phyloP scores from a whole-genome alignment of 2,329 filamentous ascomycete species.

The Cylindrodendrum hubeiense region DNA sequence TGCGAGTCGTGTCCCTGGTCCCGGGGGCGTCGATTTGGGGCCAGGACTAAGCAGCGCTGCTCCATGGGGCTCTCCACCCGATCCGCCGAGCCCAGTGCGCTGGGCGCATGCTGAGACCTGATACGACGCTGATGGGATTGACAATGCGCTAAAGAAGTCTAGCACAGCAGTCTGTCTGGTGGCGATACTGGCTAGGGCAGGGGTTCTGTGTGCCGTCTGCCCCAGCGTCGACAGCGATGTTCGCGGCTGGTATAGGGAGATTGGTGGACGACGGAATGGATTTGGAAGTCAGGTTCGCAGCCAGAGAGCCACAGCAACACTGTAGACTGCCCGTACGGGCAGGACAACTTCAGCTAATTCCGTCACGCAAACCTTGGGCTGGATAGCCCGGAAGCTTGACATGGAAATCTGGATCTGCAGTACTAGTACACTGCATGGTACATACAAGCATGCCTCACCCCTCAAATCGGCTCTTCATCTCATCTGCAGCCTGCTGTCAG shows the following conservation, averaged over 20 bases:
- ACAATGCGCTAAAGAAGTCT: constrained; percentile 13
- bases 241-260: not conserved
- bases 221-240: not conserved
- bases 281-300: not conserved
- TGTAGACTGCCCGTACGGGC: not conserved
- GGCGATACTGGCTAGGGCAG: not conserved
- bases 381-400: not conserved
- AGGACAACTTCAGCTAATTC: not conserved
- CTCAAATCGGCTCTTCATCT: constrained; percentile 13
- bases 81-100: constrained; percentile 10
- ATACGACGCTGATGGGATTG: constrained; percentile 20
- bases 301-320: not conserved
- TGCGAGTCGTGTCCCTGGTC: constrained; percentile 37
- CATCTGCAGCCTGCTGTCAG: constrained; percentile 3
- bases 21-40: constrained; percentile 16
- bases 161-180: constrained; percentile 5
- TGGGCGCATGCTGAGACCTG: constrained; percentile 5
- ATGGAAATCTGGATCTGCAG: not conserved
- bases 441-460: not conserved
- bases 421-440: not conserved
- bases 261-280: not conserved
- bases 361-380: not conserved
- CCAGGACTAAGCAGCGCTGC: not conserved
- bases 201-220: not conserved
- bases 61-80: constrained; percentile 6